These are phyloP conservation scores for Papiliotrema flavescens DNA, from an alignment of 1,284 basidiomycete species.

Conservation along the genomic window DNA sequence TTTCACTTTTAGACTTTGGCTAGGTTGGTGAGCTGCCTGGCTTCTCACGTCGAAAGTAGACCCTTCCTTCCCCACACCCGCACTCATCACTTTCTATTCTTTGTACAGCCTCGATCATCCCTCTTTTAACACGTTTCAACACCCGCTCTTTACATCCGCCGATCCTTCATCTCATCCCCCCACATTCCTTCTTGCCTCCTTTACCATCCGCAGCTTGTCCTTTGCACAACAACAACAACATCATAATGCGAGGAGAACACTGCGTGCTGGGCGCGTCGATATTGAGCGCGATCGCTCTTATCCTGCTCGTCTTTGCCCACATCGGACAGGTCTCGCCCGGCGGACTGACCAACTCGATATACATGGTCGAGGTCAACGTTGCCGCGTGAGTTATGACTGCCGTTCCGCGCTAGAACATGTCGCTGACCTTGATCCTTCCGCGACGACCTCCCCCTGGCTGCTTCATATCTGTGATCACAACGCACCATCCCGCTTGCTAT, in stretches of 20 bases:
- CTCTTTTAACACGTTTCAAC: not conserved
- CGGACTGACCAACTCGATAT: slow-evolving; percentile 31
- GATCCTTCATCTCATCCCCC: not conserved
- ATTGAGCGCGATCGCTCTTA: slow-evolving; percentile 37
- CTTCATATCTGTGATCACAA: no score
- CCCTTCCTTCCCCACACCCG: not conserved
- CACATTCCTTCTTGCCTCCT: not conserved
- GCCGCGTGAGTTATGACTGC: slow-evolving; percentile 31
- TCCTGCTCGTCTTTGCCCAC: slow-evolving; percentile 44
- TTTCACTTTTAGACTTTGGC: no score
- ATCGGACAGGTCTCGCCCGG: slow-evolving; percentile 42
- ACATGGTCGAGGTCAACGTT: slow-evolving; percentile 43
- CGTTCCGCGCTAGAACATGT: not conserved
- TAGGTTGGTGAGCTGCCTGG: not conserved
- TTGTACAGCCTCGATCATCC: not conserved
- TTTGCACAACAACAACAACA: not conserved
- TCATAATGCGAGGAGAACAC: slow-evolving; percentile 44
- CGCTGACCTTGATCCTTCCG: not conserved
- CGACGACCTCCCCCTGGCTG: no score
- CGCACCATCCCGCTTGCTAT: not conserved
- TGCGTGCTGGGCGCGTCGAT: slow-evolving; percentile 44
- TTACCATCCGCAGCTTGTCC: not conserved
- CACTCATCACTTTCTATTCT: not conserved
- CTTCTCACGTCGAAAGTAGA: not conserved
- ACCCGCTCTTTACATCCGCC: not conserved